Base-by-base conservation (phyloP, 2,329 filamentous ascomycete species). In the Pseudohalonectria lignicola region DNA sequence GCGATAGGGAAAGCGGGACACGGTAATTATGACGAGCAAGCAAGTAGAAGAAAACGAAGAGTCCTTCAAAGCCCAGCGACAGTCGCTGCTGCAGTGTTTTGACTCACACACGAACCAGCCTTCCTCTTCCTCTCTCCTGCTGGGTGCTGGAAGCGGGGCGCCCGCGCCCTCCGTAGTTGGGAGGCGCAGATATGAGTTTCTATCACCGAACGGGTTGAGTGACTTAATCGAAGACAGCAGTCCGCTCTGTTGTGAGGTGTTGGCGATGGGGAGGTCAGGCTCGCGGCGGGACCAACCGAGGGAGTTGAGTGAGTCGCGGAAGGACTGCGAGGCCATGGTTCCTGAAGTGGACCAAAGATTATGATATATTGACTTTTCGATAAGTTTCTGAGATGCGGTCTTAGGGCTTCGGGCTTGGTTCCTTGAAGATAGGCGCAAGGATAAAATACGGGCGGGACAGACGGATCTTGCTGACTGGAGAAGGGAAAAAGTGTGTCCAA, bases 281-380 rank as follows among this genome's bases (percentile, higher is more conserved):
- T 87, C 82, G 53, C 90, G 78, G 50, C 90, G 82, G 53, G 86
- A 86, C 92, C 92, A 96, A 44, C 92, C 92, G 53, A 96, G 64
- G 42, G 86, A 92, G 69, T 86, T 93, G 71, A 96, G 87, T 17
- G 86, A 93, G 62, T 95, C 86, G 57, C 88, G 79, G 61, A 98
- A 96, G 34, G 86, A 85, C 49, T 79, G 70, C 48, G 87, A 90
- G 44, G 88, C 83, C 88, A 94, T 94, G 45, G 30, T 43, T 32
- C 17, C 20, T 13, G 21, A n/a, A n/a, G n/a, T n/a, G n/a, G n/a
- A n/a, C n/a, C n/a, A n/a, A n/a, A n/a, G n/a, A n/a, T n/a, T n/a
- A n/a, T n/a, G n/a, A n/a, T n/a, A n/a, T n/a, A n/a, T n/a, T n/a
- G n/a, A n/a, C n/a, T n/a, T n/a, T n/a, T n/a, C n/a, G n/a, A n/a